Evolutionary conservation across 2,329 filamentous ascomycete genomes (phyloP), one percentile per base, ranked within the genome.

Genomic region (Colletotrichum paranaense): DNA sequence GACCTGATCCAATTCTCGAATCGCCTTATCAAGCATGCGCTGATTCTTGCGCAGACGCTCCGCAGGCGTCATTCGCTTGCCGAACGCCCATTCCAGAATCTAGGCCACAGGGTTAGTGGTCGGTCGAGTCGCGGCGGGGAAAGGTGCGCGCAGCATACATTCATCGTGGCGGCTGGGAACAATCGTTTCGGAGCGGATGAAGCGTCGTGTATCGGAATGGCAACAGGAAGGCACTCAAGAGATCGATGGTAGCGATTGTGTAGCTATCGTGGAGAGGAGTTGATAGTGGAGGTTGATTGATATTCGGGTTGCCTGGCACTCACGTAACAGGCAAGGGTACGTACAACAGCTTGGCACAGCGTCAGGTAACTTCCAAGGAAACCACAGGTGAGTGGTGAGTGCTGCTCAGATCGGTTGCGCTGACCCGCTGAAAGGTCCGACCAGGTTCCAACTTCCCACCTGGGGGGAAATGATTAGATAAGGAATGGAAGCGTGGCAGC

Each of bases 11-110:
- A 99, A 90, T 83, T 99, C 97, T 78, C 97, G 92, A 80, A 98
- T 97, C 12, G 97, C 97, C 87, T 98, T 98, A 85, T 99, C 97
- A 76, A 99, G 92, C 77, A 97, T 95, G 79, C 97, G 92, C 86
- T 98, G 97, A 84, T 99, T 97, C 88, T 96, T 96, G 83, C 94
- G 92, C 82, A 96, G 88, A 82, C 94, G 93, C 89, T 97, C 94
- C 28, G 95, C 95, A 4, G 97, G 96, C 88, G 97, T 99, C 91
- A 98, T 97, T 84, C 97, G 97, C 90, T 98, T 98, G 77, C 97
- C 97, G 81, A 99, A 99, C 52, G 96, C 96, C 95, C 97, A 99
- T 90, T 99, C 97, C 75, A 99, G 90, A 81, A 98, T 94, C 94
- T 98, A 78, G n/a, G 32, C 19, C 58, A 55, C 67, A n/a, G 57